Base-by-base conservation (phyloP, 2,329 filamentous ascomycete genomes). In the Diaporthe ampelina region DNA sequence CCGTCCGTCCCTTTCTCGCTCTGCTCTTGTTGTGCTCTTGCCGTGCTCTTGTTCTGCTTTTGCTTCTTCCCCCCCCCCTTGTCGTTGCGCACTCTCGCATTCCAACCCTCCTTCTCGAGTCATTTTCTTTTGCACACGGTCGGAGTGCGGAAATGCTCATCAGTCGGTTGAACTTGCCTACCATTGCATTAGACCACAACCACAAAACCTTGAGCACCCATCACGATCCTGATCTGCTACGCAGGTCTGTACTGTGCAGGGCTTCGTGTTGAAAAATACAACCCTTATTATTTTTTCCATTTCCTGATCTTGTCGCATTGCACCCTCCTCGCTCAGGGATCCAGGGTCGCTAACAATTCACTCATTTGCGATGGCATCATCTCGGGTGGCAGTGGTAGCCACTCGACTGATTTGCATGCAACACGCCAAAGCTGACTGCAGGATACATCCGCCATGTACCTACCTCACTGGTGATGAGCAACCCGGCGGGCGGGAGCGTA, bases 361-460 rank as follows among this genome's bases (percentile, higher is more conserved):
- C 45, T 40, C 45, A 37, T 67, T 29, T 52, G 63, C 45, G 45
- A 26, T 67, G 63, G 45, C 63, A 67, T 67, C 63, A 52, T 67
- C 4, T 67, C 21, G 63, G 63, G 63, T 67, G 63, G 63, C 63
- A 67, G 63, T 67, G 63, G 21, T 10, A 32, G 63, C 63, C 63
- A 32, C 45, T 52, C 63, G 63, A 67, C 29, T 50, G 61, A 50
- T 67, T 29, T 29, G 61, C 61, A 11, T 24, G 11, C 26, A 35
- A 35, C 61, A 17, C 43, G 43, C 43, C 26, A 65, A 35, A 67
- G 63, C 63, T 67, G 63, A 67, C 63, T 52, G 63, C 61, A 67
- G n/a, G 61, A 13, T 50, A 67, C 61, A 50, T 35, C 6, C 21
- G 1, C 17, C 15, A 26, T 37, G 45, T 52, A 67, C 40, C 40